Evolutionary conservation across 164 flowering plant genomes (phyloP).

Genomic region (Pachysandra terminalis): DNA sequence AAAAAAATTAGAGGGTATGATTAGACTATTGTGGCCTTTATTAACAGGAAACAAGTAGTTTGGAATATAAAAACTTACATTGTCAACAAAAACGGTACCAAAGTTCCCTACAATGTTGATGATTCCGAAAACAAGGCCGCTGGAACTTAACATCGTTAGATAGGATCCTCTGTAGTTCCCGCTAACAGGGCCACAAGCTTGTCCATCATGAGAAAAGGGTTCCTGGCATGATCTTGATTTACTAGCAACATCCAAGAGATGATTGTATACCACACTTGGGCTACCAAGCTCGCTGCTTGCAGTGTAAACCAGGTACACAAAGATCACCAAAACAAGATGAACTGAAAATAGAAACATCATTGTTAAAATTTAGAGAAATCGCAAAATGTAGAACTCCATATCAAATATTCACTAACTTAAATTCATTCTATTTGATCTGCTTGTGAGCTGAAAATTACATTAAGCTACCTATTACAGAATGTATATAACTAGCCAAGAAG

Average conservation of each 20-base stretch:
- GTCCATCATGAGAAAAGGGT: conserved; percentile 71
- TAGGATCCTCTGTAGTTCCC: conserved; percentile 88
- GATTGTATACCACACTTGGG: conserved; percentile 68
- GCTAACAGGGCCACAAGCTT: conserved; percentile 83
- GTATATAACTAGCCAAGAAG: conserved; percentile 94
- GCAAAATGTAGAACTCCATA: background rate
- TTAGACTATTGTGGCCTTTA: too few species aligned
- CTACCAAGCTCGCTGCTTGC: conserved; percentile 83
- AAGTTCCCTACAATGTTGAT: conserved; percentile 95
- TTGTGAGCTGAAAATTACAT: background rate
- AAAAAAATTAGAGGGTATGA: too few species aligned
- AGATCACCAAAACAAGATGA: conserved; percentile 83
- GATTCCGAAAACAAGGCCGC: conserved; percentile 87
- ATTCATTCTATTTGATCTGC: too few species aligned
- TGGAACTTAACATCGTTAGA: conserved; percentile 86
- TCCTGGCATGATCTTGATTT: conserved; percentile 65
- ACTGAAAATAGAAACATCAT: conserved; percentile 46
- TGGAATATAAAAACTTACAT: too few species aligned
- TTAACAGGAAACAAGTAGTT: too few species aligned
- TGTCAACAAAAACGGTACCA: conserved; percentile 97
- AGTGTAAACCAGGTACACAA: conserved; percentile 82
- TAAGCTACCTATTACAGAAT: conserved; percentile 78
- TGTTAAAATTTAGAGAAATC: background rate
- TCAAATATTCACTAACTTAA: too few species aligned
- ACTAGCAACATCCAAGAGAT: conserved; percentile 60